Evolutionary conservation across 257 asterid species (phyloP), one percentile per base, ranked within the genome.

Genomic region (Ocimum tenuiflorum): DNA sequence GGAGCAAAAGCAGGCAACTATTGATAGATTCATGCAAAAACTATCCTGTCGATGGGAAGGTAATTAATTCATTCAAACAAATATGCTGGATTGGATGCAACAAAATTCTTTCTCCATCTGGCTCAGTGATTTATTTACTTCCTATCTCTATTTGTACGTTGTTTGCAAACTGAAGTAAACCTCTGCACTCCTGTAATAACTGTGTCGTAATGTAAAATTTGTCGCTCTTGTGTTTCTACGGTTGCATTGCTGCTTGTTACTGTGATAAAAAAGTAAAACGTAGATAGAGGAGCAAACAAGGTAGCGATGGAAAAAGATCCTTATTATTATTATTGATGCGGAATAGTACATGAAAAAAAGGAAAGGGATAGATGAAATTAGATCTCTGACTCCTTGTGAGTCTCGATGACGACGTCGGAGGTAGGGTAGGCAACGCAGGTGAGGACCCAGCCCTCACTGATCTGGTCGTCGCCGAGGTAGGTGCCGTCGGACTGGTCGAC

Each of bases 401-500:
- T 86, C 74, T 75, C 82, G 54, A 88, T 80, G 60, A 62, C 69
- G 63, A 79, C 70, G 65, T 91, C 94, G 6, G 81, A 52, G 0
- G 73, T 12, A 0, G 98, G 96, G 27, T 70, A 79, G 0, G 96
- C 95, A 6, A 78, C 76, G 49, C 98, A 88, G 0, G 96, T 91
- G 39, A 91, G 85, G 64, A 91, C 94, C 84, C 84, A 88, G 0
- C 95, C 94, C 0, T 6, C 58, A 0, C 0, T 69, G 0, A 88
- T 45, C 80, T 85, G 98, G 0, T 72, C 91, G 31, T 85, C 96
- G 12, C 88, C 96, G 15, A 91, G 95, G 70, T 76, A 91, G 75
- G 79, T 85, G 0, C 63, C 63, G 63, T 91, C 98, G 14, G 88
- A 54, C 80, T 91, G 98, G 73, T 91, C 98, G 0, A 91, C 86